Conservation (phyloP, 176 grass and related monocot species). For the Oryza rufipogon region DNA sequence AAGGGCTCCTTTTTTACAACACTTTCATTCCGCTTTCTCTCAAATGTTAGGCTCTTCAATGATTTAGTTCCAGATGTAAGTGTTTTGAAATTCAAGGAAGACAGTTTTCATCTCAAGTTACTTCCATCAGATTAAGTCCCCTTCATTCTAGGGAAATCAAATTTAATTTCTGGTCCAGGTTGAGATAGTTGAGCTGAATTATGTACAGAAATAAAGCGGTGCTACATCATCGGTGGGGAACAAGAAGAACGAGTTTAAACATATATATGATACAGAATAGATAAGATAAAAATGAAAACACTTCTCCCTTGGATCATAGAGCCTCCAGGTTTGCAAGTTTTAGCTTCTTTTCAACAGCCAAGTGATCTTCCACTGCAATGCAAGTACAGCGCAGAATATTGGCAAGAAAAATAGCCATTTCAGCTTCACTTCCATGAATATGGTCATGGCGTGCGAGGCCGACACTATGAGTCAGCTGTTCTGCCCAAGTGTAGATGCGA, state of each 20-base stretch:
- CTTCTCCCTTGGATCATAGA: slow-evolving; percentile 40
- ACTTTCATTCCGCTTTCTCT: neutral
- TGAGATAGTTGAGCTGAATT: slow-evolving; percentile 33
- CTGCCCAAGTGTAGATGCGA: slow-evolving; percentile 57
- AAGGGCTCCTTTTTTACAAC: neutral
- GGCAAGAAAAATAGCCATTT: slow-evolving; percentile 54
- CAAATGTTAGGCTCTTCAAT: slow-evolving; percentile 8
- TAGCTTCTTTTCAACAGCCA: slow-evolving; percentile 73
- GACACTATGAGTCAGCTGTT: slow-evolving; percentile 33
- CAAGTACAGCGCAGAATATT: slow-evolving; percentile 62
- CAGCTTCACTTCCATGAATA: slow-evolving; percentile 59
- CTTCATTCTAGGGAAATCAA: slow-evolving; percentile 20
- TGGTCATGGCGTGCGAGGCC: slow-evolving; percentile 19
- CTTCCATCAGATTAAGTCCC: slow-evolving; percentile 9
- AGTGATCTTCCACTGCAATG: slow-evolving; percentile 66
- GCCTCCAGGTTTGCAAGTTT: slow-evolving; percentile 73
- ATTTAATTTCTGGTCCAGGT: neutral
- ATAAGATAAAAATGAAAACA: slow-evolving; percentile 36
- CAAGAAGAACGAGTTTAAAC: slow-evolving; percentile 23
- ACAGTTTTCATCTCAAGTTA: slow-evolving; percentile 2
- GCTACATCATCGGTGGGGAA: slow-evolving; percentile 10
- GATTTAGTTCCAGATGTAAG: neutral
- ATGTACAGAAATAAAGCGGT: slow-evolving; percentile 29
- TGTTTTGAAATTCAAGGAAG: slow-evolving; percentile 9
- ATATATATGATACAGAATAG: slow-evolving; percentile 24